phyloP scores from a whole-genome alignment of 2,329 filamentous ascomycete genomes.

The Colletotrichum sp. region DNA sequence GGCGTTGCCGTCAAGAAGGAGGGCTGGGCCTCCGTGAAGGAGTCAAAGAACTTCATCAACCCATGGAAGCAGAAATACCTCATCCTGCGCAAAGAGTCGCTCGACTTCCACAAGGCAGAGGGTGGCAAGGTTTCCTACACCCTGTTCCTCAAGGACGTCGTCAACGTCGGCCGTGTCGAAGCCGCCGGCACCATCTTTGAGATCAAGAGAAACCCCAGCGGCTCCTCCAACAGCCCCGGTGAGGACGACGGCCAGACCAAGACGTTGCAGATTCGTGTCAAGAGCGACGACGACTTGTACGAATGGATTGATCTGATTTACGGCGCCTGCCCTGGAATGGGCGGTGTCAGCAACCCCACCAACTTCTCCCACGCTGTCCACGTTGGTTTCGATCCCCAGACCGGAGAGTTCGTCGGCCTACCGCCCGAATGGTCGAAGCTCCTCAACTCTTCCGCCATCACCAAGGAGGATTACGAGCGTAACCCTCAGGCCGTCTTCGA shows the following conservation, averaged over 20 bases:
- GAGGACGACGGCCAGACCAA: constrained; percentile 82
- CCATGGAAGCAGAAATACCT: constrained; percentile 91
- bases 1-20: constrained; percentile 80
- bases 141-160: constrained; percentile 84
- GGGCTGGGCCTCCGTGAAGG: constrained; percentile 86
- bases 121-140: constrained; percentile 87
- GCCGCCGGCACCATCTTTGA: constrained; percentile 92
- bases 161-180: constrained; percentile 90
- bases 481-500: constrained; percentile 88
- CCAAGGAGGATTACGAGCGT: constrained; percentile 97
- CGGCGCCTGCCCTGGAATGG: constrained; percentile 94
- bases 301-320: constrained; percentile 99
- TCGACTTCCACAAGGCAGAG: constrained; percentile 94
- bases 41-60: constrained; percentile 85
- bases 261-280: constrained; percentile 90
- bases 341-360: constrained; percentile 96
- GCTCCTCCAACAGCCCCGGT: constrained; percentile 71
- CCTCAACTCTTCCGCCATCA: constrained; percentile 94
- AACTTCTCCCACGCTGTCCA: constrained; percentile 98
- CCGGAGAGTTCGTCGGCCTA: constrained; percentile 91
- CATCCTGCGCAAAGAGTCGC: constrained; percentile 87
- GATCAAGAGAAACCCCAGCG: constrained; percentile 78
- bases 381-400: constrained; percentile 95
- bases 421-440: constrained; percentile 98
- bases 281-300: constrained; percentile 95